phyloP scores from a whole-genome alignment of 345 rosid species.

The Firmiana major region DNA sequence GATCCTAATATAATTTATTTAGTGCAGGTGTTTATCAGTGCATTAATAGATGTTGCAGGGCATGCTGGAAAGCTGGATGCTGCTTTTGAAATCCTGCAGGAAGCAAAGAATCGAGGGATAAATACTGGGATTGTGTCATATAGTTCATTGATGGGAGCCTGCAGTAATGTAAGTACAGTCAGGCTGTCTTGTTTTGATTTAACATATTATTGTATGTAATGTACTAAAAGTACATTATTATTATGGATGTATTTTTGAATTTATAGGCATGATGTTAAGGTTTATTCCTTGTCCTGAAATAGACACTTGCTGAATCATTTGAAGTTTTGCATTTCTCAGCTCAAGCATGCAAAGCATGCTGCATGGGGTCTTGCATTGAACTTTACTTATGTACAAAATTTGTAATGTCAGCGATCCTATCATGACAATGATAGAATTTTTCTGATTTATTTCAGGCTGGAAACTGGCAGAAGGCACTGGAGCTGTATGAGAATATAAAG shows the following conservation, averaged over 20 bases:
- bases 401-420: not conserved
- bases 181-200: slow-evolving; percentile 14
- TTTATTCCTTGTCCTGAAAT: not conserved
- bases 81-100: slow-evolving; percentile 66
- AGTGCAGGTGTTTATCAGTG: slow-evolving; percentile 81
- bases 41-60: slow-evolving; percentile 82
- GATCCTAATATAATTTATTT: slow-evolving; percentile 8
- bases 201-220: not conserved
- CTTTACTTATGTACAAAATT: not conserved
- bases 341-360: not conserved
- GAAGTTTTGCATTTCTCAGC: not conserved
- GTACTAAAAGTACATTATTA: not conserved
- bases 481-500: slow-evolving; percentile 70
- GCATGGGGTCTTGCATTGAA: not conserved
- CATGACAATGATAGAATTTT: not conserved
- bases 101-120: slow-evolving; percentile 58
- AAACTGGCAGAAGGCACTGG: slow-evolving; percentile 85
- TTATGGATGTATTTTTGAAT: not conserved
- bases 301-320: not conserved
- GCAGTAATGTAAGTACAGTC: slow-evolving; percentile 72
- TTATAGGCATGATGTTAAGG: not conserved
- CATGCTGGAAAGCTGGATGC: slow-evolving; percentile 76
- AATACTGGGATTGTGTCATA: slow-evolving; percentile 69
- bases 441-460: slow-evolving; percentile 49
- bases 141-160: slow-evolving; percentile 99